Base-by-base conservation (phyloP, 768 basidiomycete species). In the Podaxis sp. region DNA sequence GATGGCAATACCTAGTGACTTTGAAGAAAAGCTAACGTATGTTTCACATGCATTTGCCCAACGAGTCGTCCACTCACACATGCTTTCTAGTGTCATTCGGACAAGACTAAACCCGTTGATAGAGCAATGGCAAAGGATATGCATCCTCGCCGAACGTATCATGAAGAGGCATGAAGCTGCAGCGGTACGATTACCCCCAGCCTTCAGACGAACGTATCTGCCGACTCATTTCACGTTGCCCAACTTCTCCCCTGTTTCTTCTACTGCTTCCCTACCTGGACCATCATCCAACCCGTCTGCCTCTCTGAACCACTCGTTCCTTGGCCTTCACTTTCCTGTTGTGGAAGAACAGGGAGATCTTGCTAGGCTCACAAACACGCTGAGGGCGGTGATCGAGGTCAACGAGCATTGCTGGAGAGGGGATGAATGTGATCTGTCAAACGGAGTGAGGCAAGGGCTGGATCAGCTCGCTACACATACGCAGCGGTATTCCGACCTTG, bases 71-170 rank as follows among this genome's bases (percentile, higher is more conserved):
- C 27, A 29, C 27, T 60, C 65, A 63, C 40, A 66, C 40, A 9
- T 36, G 41, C 65, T 53, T 63, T 56, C 36, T 71, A 95, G 93
- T 37, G 77, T 84, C 46, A 83, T 95, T n/a, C 87, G 93, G 55
- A 81, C 83, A 51, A 91, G 86, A 73, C 76, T 96, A n/a, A 81
- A 77, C 49, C 79, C 85, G 2, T 77, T 96, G 43, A 90, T 98
- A 63, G 94, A 94, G 63, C 88, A 92, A 64, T 97, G 95, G 93
- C 92, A 95, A 68, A 88, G 90, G 69, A 88, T 98, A 70, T 93
- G 92, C 72, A 77, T 92, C 60, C 82, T 94, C 59, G 84, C 89
- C 19, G 96, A 98, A 76, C 89, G 94, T 64, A 84, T 93, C 66
- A 84, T 96, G 59, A 93, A 89, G 75, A 86, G 96, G 76, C 86